These are phyloP conservation scores for Amoeboaphelidium protococcarum DNA, from an alignment of 371 early-diverging fungal genomes.

Conservation along the genomic window DNA sequence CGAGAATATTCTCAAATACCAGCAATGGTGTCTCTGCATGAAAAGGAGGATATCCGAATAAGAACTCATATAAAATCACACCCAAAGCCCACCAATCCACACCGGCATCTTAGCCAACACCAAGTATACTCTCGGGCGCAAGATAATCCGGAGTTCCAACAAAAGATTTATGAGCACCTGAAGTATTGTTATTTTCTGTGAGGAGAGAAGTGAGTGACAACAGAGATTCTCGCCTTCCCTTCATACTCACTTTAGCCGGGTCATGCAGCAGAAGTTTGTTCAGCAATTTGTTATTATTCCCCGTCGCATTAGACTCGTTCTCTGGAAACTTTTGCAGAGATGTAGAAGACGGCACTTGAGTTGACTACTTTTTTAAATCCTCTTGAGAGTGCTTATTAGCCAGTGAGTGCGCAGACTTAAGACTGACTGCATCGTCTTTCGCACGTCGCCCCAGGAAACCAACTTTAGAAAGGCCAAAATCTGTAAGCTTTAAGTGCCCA, in stretches of 20 bases:
- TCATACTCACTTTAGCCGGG: neutral
- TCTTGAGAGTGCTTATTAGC: no score
- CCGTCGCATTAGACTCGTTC: no score
- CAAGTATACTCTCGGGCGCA: conserved; percentile 75
- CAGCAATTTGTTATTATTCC: no score
- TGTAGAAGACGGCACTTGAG: no score
- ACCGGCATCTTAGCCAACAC: conserved; percentile 50
- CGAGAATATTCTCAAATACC: conserved; percentile 62
- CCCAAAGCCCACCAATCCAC: conserved; percentile 89
- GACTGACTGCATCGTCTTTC: conserved; percentile 11
- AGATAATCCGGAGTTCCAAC: conserved; percentile 95
- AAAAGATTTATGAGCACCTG: conserved; percentile 5
- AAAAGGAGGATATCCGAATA: conserved; percentile 67
- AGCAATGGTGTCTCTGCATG: conserved; percentile 47
- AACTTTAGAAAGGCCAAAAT: conserved; percentile 73
- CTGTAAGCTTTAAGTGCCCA: conserved; percentile 79
- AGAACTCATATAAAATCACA: conserved; percentile 64
- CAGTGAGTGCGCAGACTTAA: no score
- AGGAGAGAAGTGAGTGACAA: neutral
- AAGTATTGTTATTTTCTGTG: neutral
- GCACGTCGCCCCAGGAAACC: conserved; percentile 60
- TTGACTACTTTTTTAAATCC: no score
- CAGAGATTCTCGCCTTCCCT: neutral
- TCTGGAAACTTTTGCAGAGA: no score
- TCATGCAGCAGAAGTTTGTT: no score